Evolutionary conservation across 495 filamentous ascomycete genomes (phyloP), one percentile per base, ranked within the genome.

Genomic region (Aspergillus nidulans): DNA sequence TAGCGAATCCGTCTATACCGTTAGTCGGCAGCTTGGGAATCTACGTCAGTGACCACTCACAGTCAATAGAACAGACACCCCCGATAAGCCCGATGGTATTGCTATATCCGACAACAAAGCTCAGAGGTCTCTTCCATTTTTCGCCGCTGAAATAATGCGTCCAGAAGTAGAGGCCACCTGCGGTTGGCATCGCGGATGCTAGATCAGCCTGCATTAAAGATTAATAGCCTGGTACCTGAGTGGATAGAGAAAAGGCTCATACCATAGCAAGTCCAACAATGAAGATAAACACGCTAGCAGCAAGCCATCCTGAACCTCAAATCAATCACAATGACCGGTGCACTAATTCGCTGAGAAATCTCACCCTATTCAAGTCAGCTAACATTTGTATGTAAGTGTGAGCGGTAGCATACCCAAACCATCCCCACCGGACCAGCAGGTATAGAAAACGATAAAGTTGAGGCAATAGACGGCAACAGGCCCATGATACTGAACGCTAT

Each of bases 401-500:
- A 50, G 34, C 18, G 8, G 7, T 23, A 8, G 42, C 41, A 50
- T 59, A 79, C 79, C 85, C 85, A 88, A 61, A 87, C 84, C 77
- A 88, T 85, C 5, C 85, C 85, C 7, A 79, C 83, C 0, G 85
- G 85, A 1, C 85, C 85, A 26, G 85, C 81, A 9, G 85, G 82
- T 45, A 86, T 76, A 1, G 82, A 85, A 60, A 85, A 88, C 12
- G 81, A 65, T 26, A 88, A 67, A 0, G 83, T 86, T 5, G 79
- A 80, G 0, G 85, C 84, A 58, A 88, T 87, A 0, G 84, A 87
- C 3, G 85, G 85, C 20, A 88, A 64, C 8, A 88, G 69, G 8
- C 84, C 84, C 82, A 88, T 88, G 52, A 88, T 88, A 61, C 77
- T 82, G 60, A 88, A 88, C 0, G 85, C 85, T 45, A 88, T 85